Conservation (phyloP, 1,284 basidiomycete species). For the Puccinia hordei region DNA sequence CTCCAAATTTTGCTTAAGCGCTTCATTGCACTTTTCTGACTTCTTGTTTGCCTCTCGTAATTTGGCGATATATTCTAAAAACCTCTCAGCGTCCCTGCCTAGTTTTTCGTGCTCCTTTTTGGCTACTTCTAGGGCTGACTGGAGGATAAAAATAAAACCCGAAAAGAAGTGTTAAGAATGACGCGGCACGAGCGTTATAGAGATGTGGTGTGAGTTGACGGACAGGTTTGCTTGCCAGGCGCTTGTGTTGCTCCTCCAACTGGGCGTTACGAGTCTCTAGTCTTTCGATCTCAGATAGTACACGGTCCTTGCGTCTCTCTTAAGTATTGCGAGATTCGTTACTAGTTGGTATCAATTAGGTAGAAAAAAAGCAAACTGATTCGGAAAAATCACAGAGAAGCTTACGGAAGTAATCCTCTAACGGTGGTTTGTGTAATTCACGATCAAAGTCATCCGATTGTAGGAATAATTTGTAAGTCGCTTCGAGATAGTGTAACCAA, state of each 20-base stretch:
- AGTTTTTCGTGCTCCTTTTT: conserved; percentile 46
- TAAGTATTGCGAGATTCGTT: not conserved
- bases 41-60: conserved; percentile 36
- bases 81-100: conserved; percentile 37
- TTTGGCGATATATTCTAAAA: conserved; percentile 32
- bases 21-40: conserved; percentile 41
- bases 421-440: conserved; percentile 36
- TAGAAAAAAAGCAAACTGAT: not conserved
- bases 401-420: conserved; percentile 47
- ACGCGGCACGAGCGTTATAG: not conserved
- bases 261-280: conserved; percentile 11
- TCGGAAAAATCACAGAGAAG: not conserved
- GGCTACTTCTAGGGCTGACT: conserved; percentile 40
- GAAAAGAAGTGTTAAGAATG: not conserved
- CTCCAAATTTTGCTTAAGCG: conserved; percentile 25
- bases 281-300: conserved; percentile 41
- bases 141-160: not conserved
- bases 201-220: not conserved
- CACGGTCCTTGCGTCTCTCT: conserved; percentile 30
- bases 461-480: conserved; percentile 39
- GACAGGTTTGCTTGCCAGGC: conserved; percentile 33
- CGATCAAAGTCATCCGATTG: conserved; percentile 43
- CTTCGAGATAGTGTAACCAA: conserved; percentile 39
- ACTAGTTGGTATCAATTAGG: not conserved
- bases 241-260: conserved; percentile 11